Percentiles rank a stretch among this genome's conserved stretches.
phyloP scores from a whole-genome alignment of 2,329 filamentous ascomycete species.

The Cadophora gregata region DNA sequence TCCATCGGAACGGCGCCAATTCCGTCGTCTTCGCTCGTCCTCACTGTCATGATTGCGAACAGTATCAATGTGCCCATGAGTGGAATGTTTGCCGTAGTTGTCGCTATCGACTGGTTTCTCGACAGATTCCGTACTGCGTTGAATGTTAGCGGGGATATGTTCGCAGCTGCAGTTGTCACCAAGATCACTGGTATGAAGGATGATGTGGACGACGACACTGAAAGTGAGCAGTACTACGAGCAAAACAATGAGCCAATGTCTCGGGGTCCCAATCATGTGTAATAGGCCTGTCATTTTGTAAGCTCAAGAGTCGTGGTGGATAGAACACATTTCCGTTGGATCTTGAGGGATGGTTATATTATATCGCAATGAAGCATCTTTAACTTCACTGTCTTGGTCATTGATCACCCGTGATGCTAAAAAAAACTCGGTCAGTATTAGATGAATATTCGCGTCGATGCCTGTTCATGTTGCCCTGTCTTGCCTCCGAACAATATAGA shows the following conservation, averaged over 20 bases:
- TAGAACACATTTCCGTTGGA: neutral
- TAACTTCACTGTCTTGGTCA: no score
- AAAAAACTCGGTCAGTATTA: no score
- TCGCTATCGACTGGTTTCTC: conserved; percentile 19
- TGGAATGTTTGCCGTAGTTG: conserved; percentile 14
- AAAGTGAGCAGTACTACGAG: neutral
- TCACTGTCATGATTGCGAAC: conserved; percentile 21
- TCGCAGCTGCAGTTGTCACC: conserved; percentile 7
- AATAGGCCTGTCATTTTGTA: neutral
- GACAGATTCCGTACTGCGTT: conserved; percentile 14
- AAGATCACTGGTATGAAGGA: conserved; percentile 19
- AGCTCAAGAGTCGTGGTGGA: neutral
- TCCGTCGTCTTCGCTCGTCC: conserved; percentile 15
- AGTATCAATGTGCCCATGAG: conserved; percentile 12
- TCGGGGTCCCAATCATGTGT: conserved; percentile 2
- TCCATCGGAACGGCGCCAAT: conserved; percentile 17
- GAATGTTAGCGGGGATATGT: conserved; percentile 17
- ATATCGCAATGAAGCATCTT: no score
- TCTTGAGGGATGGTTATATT: neutral
- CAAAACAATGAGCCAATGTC: neutral
- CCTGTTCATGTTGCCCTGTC: no score
- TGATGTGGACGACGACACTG: neutral
- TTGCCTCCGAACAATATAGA: no score
- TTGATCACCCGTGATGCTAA: no score
- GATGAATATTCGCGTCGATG: no score